These are phyloP conservation scores for Takashimella koratensis DNA, from an alignment of 1,284 basidiomycete species.

Conservation along the genomic window DNA sequence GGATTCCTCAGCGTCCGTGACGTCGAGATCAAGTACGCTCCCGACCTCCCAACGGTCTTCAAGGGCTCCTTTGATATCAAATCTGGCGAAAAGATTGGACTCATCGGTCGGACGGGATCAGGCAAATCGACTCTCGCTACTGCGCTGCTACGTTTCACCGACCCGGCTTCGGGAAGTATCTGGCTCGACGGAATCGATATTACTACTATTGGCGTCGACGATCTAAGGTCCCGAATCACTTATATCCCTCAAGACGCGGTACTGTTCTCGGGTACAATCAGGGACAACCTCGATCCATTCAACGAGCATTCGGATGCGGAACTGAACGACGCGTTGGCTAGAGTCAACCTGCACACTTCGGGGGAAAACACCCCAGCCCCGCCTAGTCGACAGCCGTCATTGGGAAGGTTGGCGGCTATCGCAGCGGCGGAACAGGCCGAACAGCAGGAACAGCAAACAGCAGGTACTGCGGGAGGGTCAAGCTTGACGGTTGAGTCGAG, in stretches of 20 bases:
- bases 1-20: slow-evolving; percentile 62
- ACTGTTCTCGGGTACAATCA: slow-evolving; percentile 78
- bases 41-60: slow-evolving; percentile 77
- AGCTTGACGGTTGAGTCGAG: neutral
- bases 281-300: slow-evolving; percentile 86
- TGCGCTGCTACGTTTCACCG: slow-evolving; percentile 81
- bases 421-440: neutral
- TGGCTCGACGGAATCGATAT: slow-evolving; percentile 86
- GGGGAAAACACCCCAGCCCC: slow-evolving; percentile 3
- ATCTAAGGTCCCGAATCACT: slow-evolving; percentile 56
- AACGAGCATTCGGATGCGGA: slow-evolving; percentile 75
- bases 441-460: neutral
- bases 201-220: slow-evolving; percentile 76
- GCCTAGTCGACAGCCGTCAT: neutral
- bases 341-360: slow-evolving; percentile 34
- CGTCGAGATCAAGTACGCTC: slow-evolving; percentile 74
- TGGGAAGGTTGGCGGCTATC: neutral
- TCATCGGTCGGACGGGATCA: slow-evolving; percentile 49
- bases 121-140: slow-evolving; percentile 66
- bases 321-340: slow-evolving; percentile 55
- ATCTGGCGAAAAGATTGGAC: slow-evolving; percentile 71
- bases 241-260: slow-evolving; percentile 62
- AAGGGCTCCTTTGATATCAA: slow-evolving; percentile 69
- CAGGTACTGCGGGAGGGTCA: neutral
- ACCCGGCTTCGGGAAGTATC: slow-evolving; percentile 74